Percentiles rank a stretch among this genome's conserved stretches.
These are phyloP conservation scores for Calcarisporium arbuscula DNA, from an alignment of 2,329 filamentous ascomycete species.

Conservation along the genomic window DNA sequence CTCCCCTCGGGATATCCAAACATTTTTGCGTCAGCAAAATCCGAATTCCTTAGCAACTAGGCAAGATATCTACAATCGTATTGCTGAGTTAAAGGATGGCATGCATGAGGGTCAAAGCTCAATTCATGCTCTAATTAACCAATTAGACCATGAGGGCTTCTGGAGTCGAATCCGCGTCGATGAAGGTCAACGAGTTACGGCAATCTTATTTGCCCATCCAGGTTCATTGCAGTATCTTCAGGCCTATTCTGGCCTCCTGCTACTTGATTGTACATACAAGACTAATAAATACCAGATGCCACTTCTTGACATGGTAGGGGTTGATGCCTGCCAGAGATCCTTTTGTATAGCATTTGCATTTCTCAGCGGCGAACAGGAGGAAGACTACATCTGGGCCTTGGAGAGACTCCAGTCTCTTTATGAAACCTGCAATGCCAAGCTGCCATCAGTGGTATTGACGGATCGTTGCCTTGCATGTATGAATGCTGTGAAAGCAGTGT, in stretches of 20 bases:
- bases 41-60: conserved; percentile 9
- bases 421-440: conserved; percentile 4
- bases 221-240: conserved; percentile 15
- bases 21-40: conserved; percentile 8
- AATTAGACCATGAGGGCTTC: conserved; percentile 14
- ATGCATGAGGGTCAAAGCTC: conserved; percentile 12
- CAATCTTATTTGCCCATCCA: conserved; percentile 17
- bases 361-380: conserved; percentile 10
- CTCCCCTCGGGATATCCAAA: conserved; percentile 11
- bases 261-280: conserved; percentile 17
- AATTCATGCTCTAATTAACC: conserved; percentile 15
- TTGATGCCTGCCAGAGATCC: conserved; percentile 13
- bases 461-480: conserved; percentile 14
- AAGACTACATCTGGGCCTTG: conserved; percentile 16
- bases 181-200: conserved; percentile 10
- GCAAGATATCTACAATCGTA: conserved; percentile 16
- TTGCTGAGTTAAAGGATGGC: conserved; percentile 9
- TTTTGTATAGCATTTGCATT: conserved; percentile 18
- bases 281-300: conserved; percentile 15
- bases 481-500: conserved; percentile 8
- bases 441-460: conserved; percentile 11
- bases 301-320: conserved; percentile 15
- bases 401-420: conserved; percentile 12
- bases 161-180: conserved; percentile 12
- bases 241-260: conserved; percentile 12